Evolutionary conservation across 2,329 filamentous ascomycete genomes (phyloP).

Genomic region (Ceratocystis albifundus): DNA sequence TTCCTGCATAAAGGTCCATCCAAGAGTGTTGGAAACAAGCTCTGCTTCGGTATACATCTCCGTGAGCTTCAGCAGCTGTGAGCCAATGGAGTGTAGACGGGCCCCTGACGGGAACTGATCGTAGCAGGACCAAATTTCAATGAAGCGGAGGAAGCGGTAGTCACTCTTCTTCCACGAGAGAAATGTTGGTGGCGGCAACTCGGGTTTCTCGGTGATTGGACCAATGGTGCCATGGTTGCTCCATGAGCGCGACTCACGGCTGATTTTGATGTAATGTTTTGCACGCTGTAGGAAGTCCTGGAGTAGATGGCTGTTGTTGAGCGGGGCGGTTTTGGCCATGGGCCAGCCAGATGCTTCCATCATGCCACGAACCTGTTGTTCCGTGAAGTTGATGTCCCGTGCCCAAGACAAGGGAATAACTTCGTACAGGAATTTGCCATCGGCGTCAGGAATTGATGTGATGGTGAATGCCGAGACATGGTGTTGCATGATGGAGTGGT

Average conservation of each 20-base stretch:
- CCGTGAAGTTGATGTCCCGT: slow-evolving; percentile 29
- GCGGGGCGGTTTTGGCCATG: slow-evolving; percentile 24
- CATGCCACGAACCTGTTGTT: slow-evolving; percentile 28
- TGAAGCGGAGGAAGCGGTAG: slow-evolving; percentile 50
- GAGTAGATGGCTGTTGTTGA: slow-evolving; percentile 26
- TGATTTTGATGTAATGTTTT: slow-evolving; percentile 39
- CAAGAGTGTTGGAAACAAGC: slow-evolving; percentile 36
- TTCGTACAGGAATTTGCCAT: slow-evolving; percentile 47
- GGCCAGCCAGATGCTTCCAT: slow-evolving; percentile 18
- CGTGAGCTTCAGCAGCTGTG: slow-evolving; percentile 50
- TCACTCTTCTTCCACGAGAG: slow-evolving; percentile 40
- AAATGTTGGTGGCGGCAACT: background rate
- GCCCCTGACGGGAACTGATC: slow-evolving; percentile 42
- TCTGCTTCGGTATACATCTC: slow-evolving; percentile 46
- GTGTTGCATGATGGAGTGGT: slow-evolving; percentile 49
- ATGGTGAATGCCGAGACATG: slow-evolving; percentile 48
- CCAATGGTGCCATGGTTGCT: slow-evolving; percentile 41
- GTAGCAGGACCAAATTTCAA: slow-evolving; percentile 56
- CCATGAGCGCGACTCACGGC: slow-evolving; percentile 39
- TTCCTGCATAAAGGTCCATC: slow-evolving; percentile 63
- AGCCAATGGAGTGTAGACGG: slow-evolving; percentile 49
- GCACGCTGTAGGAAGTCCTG: slow-evolving; percentile 41
- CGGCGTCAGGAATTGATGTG: slow-evolving; percentile 29
- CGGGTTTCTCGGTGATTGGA: background rate
- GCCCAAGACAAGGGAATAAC: slow-evolving; percentile 35